phyloP scores from a whole-genome alignment of 306 rosid genomes.

The Prosopis cineraria region DNA sequence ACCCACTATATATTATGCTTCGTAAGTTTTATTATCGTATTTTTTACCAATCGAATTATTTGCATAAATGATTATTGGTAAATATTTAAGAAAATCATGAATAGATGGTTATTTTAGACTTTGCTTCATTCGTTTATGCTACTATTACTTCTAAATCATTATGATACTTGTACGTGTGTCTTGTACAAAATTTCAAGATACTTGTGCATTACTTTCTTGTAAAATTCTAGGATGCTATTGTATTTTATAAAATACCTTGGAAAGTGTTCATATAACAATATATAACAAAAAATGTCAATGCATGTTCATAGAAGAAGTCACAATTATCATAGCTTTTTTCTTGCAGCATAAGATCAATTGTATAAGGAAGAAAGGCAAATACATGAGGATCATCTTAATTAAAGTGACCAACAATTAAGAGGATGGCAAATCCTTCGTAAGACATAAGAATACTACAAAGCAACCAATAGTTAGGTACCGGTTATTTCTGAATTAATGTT shows the following conservation, averaged over 20 bases:
- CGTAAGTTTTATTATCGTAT: conserved; percentile 52
- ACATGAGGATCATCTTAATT: not conserved
- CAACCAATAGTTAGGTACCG: not conserved
- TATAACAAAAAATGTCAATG: too few relatives aligned
- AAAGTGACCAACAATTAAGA: not conserved
- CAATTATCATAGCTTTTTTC: not conserved
- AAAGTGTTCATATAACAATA: not conserved
- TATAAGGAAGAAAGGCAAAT: not conserved
- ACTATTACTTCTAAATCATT: not conserved
- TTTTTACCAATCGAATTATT: not conserved
- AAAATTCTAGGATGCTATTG: not conserved
- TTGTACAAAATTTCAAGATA: not conserved
- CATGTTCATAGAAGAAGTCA: not conserved
- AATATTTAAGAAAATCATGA: not conserved
- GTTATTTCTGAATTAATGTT: not conserved
- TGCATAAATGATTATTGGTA: not conserved
- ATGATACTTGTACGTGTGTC: not conserved
- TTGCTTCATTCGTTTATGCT: conserved; percentile 5
- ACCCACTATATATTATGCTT: conserved; percentile 79
- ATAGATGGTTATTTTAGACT: not conserved
- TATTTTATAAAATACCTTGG: not conserved
- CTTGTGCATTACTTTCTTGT: not conserved
- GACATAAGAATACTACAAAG: not conserved
- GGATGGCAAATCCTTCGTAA: not conserved
- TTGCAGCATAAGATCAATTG: not conserved